Evolutionary conservation across 2,329 filamentous ascomycete species (phyloP), one percentile per base, ranked within the genome.

Genomic region (Fusarium sambucinum): DNA sequence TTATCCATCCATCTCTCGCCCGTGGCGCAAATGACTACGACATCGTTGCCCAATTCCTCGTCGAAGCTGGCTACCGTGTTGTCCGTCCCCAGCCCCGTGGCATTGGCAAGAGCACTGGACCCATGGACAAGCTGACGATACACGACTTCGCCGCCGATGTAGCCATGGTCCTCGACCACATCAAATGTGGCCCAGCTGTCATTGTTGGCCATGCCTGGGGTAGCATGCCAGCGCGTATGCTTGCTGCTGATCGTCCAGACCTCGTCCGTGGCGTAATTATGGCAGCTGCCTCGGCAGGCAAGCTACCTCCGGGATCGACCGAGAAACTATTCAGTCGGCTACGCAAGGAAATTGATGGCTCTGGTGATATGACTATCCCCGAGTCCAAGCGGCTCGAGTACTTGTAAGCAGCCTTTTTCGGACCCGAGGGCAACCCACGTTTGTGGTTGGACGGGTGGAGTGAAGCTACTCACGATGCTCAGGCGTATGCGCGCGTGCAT

Each of bases 261-360:
- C 51, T 54, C 8, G 51, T 54, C 10, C 51, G 30, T 9, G 40
- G 51, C 2, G 17, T 54, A 13, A 30, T 45, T 14, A 54, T 54
- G 51, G 51, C 51, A 35, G 51, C 51, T 13, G 40, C 51, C 17
- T 54, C 51, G 2, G 51, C 51, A 9, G 51, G 51, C 17, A 54
- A 54, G 13, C n/a, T 54, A 1, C 51, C 40, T 1, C 51, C 40
- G 2, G 51, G 51, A n/a, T 54, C 51, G 2, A 45, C 17, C 5
- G 51, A 54, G 40, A 35, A 45, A 7, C 51, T 40, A 0, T 54
- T 54, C 29, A 45, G 51, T 5, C 51, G 40, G 7, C 30, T 54
- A 4, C 51, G 30, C 4, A 37, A 40, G 5, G 40, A 54, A n/a
- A 54, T 54, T 27, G 51, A 54, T 17, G 40, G 51, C 2, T 45